Percentiles rank a stretch among this genome's conserved stretches.
These are phyloP conservation scores for Talaromyces amestolkiae DNA, from an alignment of 2,329 filamentous ascomycete genomes.

Conservation along the genomic window DNA sequence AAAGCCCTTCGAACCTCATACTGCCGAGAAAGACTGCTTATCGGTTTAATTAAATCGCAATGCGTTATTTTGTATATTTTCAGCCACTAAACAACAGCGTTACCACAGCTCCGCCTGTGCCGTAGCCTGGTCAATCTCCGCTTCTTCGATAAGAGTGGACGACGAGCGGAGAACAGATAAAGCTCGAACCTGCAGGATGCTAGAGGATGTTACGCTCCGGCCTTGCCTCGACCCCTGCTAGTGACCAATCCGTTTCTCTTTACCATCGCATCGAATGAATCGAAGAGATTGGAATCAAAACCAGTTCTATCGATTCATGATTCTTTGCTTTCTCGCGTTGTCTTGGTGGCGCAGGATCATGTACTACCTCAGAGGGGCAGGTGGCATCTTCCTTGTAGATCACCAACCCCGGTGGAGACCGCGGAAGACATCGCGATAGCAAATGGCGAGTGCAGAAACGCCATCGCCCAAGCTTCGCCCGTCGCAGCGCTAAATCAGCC, in stretches of 20 bases:
- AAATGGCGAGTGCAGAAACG: background rate
- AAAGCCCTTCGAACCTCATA: background rate
- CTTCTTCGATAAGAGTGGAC: conserved; percentile 7
- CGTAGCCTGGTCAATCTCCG: background rate
- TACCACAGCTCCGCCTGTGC: conserved; percentile 4
- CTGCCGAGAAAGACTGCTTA: background rate
- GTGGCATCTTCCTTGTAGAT: conserved; percentile 4
- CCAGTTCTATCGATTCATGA: background rate
- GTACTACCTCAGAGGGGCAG: background rate
- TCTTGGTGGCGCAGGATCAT: background rate
- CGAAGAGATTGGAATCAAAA: background rate
- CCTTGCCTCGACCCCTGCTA: background rate
- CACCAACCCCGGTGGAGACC: conserved; percentile 2
- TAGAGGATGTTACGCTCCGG: background rate
- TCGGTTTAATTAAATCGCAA: background rate
- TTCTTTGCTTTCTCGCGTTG: background rate
- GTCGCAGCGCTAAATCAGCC: conserved; percentile 13
- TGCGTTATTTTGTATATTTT: background rate
- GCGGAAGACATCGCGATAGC: conserved; percentile 4
- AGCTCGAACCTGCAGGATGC: conserved; percentile 3
- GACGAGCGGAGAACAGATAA: background rate
- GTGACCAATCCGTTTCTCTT: background rate
- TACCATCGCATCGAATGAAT: background rate
- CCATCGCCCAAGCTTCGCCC: conserved; percentile 15
- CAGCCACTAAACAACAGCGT: background rate